A percentile compares a stretch with the other conserved stretches of the same genome.
These are phyloP conservation scores for Fistulifera pelliculosa DNA, from an alignment of 108 stramenopile genomes.

Conservation along the genomic window DNA sequence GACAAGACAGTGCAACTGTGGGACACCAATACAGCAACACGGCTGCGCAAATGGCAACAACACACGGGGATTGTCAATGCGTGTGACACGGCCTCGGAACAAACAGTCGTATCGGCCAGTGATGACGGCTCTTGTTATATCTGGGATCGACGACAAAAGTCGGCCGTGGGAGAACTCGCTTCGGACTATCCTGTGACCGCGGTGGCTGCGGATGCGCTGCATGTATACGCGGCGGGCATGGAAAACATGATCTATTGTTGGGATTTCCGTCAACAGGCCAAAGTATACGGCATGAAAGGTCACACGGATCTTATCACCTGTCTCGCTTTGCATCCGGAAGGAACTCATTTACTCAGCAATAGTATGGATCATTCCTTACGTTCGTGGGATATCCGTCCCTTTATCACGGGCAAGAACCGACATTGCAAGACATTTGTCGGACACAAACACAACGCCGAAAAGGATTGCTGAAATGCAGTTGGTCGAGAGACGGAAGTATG, in stretches of 20 bases:
- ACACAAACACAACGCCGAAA: constrained; percentile 73
- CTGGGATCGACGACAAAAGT: constrained; percentile 66
- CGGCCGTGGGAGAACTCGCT: constrained; percentile 28
- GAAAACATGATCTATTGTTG: constrained; percentile 76
- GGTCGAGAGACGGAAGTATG: constrained; percentile 77
- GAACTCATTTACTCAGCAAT: constrained; percentile 76
- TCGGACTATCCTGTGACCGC: constrained; percentile 56
- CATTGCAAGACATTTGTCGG: constrained; percentile 57
- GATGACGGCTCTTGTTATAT: constrained; percentile 66
- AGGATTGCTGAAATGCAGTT: constrained; percentile 77
- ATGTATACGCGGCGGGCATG: constrained; percentile 75
- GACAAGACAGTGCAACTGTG: constrained; percentile 72
- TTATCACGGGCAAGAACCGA: constrained; percentile 38
- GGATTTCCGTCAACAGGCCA: constrained; percentile 33
- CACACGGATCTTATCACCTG: constrained; percentile 82
- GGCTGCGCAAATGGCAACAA: constrained; percentile 40
- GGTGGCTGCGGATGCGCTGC: constrained; percentile 61
- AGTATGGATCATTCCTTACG: constrained; percentile 71
- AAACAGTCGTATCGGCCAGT: constrained; percentile 50
- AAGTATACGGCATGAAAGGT: constrained; percentile 52
- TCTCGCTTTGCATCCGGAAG: constrained; percentile 55
- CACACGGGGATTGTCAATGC: constrained; percentile 63
- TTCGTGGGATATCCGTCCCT: constrained; percentile 76
- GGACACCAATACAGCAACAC: constrained; percentile 54
- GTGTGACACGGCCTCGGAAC: constrained; percentile 22